Evolutionary conservation across 805 yeast genomes (phyloP), one percentile per base, ranked within the genome.

Genomic region (Metschnikowia noctiluminum): DNA sequence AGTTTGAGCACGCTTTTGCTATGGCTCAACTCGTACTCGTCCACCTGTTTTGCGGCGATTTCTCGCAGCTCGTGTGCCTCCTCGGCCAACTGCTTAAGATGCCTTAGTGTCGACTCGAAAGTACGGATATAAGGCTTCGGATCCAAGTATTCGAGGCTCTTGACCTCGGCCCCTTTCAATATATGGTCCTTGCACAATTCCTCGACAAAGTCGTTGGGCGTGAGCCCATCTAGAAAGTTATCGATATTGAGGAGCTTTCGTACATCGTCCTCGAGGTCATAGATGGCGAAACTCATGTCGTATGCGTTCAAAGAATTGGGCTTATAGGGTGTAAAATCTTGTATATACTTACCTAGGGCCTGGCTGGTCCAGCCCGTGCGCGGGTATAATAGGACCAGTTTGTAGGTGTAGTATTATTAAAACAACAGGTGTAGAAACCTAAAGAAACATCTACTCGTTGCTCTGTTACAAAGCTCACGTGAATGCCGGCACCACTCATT

Each of bases 91-190:
- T 73, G 74, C 58, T 81, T 79, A 54, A 92, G 70, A 59, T 89
- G 92, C 40, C 82, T 76, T 40, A 90, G 70, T 2, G 94, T 88
- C 1, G 91, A 82, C 62, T 92, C 97, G 64, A 94, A 91, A 0
- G 96, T 89, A 56, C 97, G 79, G 41, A 92, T 92, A 62, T 88
- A 94, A 1, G 98, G 98, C 60, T 89, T 89, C 1, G 98, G 97
- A 61, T 94, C 97, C 46, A 89, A 66, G 60, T 76, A 77, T 43
- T 79, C 81, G 31, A 78, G 62, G 38, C 77, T 71, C 49, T 78
- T 76, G 28, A 75, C 79, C 52, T 76, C 80, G 7, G 77, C 76
- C 11, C 74, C 78, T 50, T 76, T 74, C 28, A 72, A 57, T 13
- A 79, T 72, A 54, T 85, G 87, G 59, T 84, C 86, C 60, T 82